Percentiles rank a stretch among this genome's conserved stretches.
These are phyloP conservation scores for Mycena crocata DNA, from an alignment of 768 basidiomycete genomes.

Conservation along the genomic window DNA sequence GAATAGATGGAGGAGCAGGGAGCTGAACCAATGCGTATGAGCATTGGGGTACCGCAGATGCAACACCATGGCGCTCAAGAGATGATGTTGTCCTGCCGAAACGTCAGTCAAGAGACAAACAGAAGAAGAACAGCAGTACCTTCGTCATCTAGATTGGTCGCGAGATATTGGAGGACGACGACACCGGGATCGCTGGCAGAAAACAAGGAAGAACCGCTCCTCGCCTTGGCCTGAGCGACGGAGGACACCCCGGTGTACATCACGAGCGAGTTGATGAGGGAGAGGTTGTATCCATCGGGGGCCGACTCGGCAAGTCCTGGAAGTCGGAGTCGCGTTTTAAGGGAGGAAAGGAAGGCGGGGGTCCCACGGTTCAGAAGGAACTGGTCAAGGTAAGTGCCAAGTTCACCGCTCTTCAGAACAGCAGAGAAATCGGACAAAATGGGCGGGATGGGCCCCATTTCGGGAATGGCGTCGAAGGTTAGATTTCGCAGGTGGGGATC, in stretches of 20 bases:
- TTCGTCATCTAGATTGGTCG: constrained; percentile 89
- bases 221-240: constrained; percentile 88
- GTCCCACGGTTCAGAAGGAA: constrained; percentile 83
- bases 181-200: constrained; percentile 87
- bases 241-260: constrained; percentile 97
- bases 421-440: constrained; percentile 92
- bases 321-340: constrained; percentile 80
- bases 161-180: constrained; percentile 84
- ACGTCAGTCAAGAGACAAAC: constrained; percentile 10
- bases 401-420: constrained; percentile 82
- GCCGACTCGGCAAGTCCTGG: constrained; percentile 57
- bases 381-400: constrained; percentile 85
- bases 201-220: constrained; percentile 86
- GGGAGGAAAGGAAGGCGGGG: constrained; percentile 76
- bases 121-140: constrained; percentile 62
- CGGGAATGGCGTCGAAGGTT: constrained; percentile 80
- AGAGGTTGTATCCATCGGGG: constrained; percentile 82
- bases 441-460: constrained; percentile 93
- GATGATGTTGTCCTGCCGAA: constrained; percentile 88
- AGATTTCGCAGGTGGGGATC: constrained; percentile 86
- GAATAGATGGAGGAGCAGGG: constrained; percentile 90
- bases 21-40: constrained; percentile 98
- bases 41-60: constrained; percentile 98
- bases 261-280: constrained; percentile 93
- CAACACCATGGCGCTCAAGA: constrained; percentile 91